These are phyloP conservation scores for Aphanocladium album DNA, from an alignment of 2,329 filamentous ascomycete species.

Conservation along the genomic window DNA sequence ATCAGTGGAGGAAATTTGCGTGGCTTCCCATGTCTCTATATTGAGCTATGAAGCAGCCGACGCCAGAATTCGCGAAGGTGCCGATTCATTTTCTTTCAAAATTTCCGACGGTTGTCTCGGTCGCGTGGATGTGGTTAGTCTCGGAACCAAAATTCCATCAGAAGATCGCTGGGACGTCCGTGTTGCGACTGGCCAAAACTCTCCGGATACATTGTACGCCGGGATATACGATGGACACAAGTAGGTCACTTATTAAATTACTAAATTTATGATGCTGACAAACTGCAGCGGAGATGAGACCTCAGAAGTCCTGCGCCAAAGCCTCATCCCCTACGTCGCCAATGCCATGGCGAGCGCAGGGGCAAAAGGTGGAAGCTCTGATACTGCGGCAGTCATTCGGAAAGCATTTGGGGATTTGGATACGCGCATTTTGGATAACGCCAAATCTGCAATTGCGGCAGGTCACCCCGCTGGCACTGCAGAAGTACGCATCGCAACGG, in stretches of 20 bases:
- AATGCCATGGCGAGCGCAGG: background rate
- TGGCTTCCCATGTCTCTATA: background rate
- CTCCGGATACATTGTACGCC: background rate
- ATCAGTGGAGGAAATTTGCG: background rate
- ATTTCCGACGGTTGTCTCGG: background rate
- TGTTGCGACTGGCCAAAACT: background rate
- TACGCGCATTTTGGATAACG: background rate
- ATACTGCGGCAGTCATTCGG: background rate
- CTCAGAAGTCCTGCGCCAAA: background rate
- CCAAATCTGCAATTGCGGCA: background rate
- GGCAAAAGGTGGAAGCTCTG: background rate
- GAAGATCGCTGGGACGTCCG: conserved; percentile 5
- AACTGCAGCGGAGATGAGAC: background rate
- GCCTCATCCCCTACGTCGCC: conserved; percentile 5
- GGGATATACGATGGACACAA: conserved; percentile 7
- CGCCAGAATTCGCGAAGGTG: background rate
- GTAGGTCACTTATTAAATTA: background rate
- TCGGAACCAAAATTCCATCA: background rate
- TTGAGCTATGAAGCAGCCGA: conserved; percentile 6
- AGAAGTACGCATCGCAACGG: background rate
- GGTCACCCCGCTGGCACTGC: conserved; percentile 1
- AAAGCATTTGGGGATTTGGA: background rate
- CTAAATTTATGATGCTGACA: background rate
- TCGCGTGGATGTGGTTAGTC: conserved; percentile 4
- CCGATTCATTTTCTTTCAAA: background rate